Percentiles rank a stretch among this genome's conserved stretches.
Evolutionary conservation across 2,329 filamentous ascomycete species (phyloP).

Genomic region (Herpomyces periplanetae): DNA sequence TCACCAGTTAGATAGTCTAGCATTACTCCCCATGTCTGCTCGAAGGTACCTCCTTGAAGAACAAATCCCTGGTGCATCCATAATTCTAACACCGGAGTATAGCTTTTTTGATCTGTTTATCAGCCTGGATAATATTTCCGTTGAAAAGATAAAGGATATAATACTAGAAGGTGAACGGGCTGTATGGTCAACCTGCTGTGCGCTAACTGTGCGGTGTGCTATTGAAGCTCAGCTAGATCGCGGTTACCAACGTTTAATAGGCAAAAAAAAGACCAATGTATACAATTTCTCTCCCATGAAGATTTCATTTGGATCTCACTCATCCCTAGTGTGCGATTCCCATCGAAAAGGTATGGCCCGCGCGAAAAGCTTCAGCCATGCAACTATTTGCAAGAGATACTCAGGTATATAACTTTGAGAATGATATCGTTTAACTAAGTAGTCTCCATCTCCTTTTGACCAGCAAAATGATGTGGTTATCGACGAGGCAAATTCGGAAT

Average conservation of each 20-base stretch:
- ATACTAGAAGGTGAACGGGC: constrained; percentile 44
- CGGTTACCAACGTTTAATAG: constrained; percentile 38
- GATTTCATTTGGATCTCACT: no score
- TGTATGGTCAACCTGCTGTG: constrained; percentile 60
- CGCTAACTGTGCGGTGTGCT: constrained; percentile 38
- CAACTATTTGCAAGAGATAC: no score
- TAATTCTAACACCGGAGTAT: constrained; percentile 49
- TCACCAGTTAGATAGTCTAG: constrained; percentile 36
- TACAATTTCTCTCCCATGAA: no score
- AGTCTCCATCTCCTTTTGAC: no score
- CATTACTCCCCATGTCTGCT: constrained; percentile 24
- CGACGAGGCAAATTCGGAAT: no score
- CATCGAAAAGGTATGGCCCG: no score
- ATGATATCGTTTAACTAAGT: no score
- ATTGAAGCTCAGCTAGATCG: constrained; percentile 59
- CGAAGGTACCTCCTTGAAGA: constrained; percentile 47
- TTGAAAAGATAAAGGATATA: constrained; percentile 41
- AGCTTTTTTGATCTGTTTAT: constrained; percentile 28
- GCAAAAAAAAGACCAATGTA: no score
- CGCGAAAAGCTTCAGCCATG: no score
- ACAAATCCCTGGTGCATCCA: constrained; percentile 19
- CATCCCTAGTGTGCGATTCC: no score
- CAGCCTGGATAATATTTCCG: constrained; percentile 43
- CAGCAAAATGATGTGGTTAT: no score
- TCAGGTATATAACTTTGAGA: no score